Base-by-base conservation (phyloP, 768 basidiomycete species). In the Pluteus cervinus region DNA sequence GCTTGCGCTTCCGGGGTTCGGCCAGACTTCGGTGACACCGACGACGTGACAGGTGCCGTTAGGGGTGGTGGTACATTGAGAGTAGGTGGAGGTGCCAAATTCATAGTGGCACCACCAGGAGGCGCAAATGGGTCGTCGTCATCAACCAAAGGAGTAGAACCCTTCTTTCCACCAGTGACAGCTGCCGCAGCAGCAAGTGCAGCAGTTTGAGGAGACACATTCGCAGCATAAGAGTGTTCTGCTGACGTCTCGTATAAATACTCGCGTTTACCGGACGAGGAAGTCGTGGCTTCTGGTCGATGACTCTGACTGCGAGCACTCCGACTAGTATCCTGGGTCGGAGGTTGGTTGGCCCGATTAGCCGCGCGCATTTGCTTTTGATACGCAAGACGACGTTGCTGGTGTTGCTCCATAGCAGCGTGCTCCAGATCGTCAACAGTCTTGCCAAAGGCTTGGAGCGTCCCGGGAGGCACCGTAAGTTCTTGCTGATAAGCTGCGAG, bases 391-490 rank as follows among this genome's bases (percentile, higher is more conserved):
- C 85, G 71, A 69, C 92, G 92, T 63, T 77, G 71, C 46, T 82
- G 79, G 55, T 93, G 88, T 51, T 85, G 81, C 40, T 89, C 86
- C 63, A 89, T 79, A 9, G 92, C 88, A 25, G 76, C 62, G 1
- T 60, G 61, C 59, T 97, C 92, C 18, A 93, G 71, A 28, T 93
- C 85, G 2, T 79, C 79, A 11, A 93, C 85, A 20, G 63, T 66
- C 46, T 71, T 77, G 12, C 74, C 70, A 59, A 97, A 94, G 3
- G 65, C 69, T 35, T 40, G 54, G 33, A 52, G 58, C 31, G 45
- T 50, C 3, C 59, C 56, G n/a, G 54, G 49, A 3, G 76, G 52
- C 10, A 63, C 55, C 2, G 66, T 62, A n/a, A n/a, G n/a, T n/a
- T n/a, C n/a, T n/a, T n/a, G n/a, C n/a, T n/a, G n/a, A 48, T 86